These are phyloP conservation scores for Penicillium dipodomyicola DNA, from an alignment of 495 filamentous ascomycete genomes.

Conservation along the genomic window DNA sequence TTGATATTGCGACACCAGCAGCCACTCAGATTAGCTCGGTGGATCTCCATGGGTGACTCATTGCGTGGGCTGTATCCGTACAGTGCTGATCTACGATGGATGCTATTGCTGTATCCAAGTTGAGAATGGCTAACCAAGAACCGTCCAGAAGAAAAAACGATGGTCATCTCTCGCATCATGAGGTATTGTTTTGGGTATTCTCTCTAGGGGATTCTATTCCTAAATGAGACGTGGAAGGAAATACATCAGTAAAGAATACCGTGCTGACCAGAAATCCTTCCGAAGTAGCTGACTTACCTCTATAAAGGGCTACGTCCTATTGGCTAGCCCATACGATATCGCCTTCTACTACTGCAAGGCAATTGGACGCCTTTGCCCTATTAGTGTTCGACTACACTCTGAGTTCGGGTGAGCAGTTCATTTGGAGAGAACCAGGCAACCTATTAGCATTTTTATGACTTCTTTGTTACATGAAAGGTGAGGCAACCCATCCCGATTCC, in stretches of 20 bases:
- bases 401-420: neutral
- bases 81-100: neutral
- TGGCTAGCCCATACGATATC: neutral
- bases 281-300: neutral
- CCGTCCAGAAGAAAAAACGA: neutral
- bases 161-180: neutral
- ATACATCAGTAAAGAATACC: neutral
- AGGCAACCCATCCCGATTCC: too few species aligned
- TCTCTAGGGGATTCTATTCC: neutral
- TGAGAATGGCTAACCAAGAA: neutral
- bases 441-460: too few species aligned
- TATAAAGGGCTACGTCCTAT: neutral
- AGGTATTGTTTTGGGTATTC: too few species aligned
- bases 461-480: too few species aligned
- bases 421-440: neutral
- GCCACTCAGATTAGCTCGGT: neutral
- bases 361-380: neutral
- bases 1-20: conserved; percentile 1
- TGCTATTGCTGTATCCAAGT: neutral
- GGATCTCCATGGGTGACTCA: neutral
- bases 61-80: neutral
- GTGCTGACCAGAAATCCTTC: neutral
- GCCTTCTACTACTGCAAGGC: neutral
- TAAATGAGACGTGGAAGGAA: neutral
- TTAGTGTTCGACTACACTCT: neutral